Percentiles rank a stretch among this genome's conserved stretches.
phyloP scores from a whole-genome alignment of 495 filamentous ascomycete genomes.

The Trichoderma parareesei region DNA sequence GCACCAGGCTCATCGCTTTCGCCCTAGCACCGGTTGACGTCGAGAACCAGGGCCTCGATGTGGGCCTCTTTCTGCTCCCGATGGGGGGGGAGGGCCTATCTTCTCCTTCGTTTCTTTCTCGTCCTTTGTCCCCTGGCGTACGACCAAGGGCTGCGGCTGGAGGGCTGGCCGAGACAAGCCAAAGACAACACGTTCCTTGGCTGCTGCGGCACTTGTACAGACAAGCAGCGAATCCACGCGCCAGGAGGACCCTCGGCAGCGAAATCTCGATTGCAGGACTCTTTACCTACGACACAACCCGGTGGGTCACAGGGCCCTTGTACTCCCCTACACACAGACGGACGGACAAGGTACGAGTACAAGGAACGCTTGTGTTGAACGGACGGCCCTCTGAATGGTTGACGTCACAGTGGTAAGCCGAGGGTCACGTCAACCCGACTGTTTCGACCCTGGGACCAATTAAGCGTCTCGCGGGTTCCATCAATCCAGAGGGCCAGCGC shows the following conservation, averaged over 20 bases:
- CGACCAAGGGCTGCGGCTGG: neutral
- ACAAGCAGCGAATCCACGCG: neutral
- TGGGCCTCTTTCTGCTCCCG: no score
- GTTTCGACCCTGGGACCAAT: neutral
- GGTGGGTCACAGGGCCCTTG: neutral
- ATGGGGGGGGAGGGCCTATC: no score
- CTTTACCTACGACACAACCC: neutral
- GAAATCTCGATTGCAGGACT: slow-evolving; percentile 3
- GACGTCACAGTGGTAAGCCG: slow-evolving; percentile 5
- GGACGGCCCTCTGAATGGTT: neutral
- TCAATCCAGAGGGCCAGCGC: neutral
- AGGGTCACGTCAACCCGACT: slow-evolving; percentile 1
- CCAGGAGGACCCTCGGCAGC: neutral
- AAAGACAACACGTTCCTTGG: neutral
- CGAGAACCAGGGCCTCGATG: no score
- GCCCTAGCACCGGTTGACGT: no score
- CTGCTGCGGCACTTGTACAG: neutral
- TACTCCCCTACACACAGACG: neutral
- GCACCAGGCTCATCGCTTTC: no score
- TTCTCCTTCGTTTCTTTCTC: no score
- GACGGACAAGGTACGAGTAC: neutral
- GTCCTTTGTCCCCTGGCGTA: no score
- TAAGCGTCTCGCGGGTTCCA: neutral
- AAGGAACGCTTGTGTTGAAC: neutral
- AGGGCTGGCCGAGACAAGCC: neutral